Evolutionary conservation across 2,329 filamentous ascomycete species (phyloP).

Genomic region (Zarea fungicola): DNA sequence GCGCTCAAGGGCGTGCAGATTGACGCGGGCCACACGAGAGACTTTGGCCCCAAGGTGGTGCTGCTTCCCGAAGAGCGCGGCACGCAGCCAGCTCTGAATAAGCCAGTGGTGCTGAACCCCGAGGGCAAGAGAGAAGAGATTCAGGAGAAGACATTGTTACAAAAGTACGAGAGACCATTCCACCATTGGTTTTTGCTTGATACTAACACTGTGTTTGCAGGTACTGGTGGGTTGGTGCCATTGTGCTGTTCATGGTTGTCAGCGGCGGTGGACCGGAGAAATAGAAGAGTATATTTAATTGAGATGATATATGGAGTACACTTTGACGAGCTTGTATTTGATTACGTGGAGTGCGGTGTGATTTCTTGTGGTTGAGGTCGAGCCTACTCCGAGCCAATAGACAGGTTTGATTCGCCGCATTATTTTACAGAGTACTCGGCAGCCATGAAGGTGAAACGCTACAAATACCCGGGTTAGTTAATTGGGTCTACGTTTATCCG

Average conservation of each 20-base stretch:
- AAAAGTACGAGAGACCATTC: conserved; percentile 49
- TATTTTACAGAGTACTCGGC: no score
- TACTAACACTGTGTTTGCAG: conserved; percentile 38
- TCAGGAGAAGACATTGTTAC: conserved; percentile 59
- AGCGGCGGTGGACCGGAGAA: conserved; percentile 49
- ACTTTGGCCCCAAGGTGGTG: conserved; percentile 57
- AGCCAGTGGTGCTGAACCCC: conserved; percentile 55
- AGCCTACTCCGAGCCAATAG: no score
- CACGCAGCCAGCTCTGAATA: conserved; percentile 55
- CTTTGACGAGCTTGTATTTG: not conserved
- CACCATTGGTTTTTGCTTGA: not conserved
- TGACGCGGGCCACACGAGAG: conserved; percentile 59
- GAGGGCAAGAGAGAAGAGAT: conserved; percentile 55
- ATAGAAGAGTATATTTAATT: conserved; percentile 29
- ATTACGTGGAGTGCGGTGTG: not conserved
- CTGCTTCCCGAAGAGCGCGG: conserved; percentile 45
- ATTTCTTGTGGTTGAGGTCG: not conserved
- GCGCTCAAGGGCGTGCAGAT: conserved; percentile 51
- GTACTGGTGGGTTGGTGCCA: conserved; percentile 62
- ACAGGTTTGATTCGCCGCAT: no score
- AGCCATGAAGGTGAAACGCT: no score
- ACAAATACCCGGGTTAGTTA: no score
- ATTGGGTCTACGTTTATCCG: no score
- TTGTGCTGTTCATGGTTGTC: conserved; percentile 48
- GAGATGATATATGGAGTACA: not conserved